These are phyloP conservation scores for Asterionellopsis glacialis DNA, from an alignment of 108 stramenopile species.

Conservation along the genomic window DNA sequence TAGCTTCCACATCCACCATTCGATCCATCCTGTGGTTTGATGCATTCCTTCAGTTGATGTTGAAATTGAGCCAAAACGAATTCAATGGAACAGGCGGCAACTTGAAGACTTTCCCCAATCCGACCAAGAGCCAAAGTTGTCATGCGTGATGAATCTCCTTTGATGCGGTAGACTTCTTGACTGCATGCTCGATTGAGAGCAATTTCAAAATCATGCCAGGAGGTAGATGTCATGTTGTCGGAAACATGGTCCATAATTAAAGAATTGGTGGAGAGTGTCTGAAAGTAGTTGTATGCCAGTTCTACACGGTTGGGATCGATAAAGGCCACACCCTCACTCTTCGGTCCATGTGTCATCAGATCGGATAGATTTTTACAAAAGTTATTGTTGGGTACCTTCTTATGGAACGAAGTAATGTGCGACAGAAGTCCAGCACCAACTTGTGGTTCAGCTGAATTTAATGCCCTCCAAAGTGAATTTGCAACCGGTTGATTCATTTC, in stretches of 20 bases:
- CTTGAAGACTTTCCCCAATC: background rate
- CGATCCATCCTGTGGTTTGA: background rate
- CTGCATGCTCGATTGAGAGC: too few species aligned
- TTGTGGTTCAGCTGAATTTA: constrained; percentile 1
- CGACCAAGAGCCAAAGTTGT: too few species aligned
- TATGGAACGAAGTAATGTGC: background rate
- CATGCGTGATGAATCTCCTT: too few species aligned
- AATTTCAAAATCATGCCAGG: too few species aligned
- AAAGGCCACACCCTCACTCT: background rate
- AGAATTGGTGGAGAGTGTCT: too few species aligned
- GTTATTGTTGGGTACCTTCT: background rate
- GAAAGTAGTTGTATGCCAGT: too few species aligned
- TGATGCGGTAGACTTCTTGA: too few species aligned
- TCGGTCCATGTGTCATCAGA: background rate
- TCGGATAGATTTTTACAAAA: background rate
- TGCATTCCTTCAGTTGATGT: background rate
- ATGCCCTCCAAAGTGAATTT: background rate
- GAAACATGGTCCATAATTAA: too few species aligned
- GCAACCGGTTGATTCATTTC: background rate
- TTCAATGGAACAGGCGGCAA: background rate
- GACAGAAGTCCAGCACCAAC: background rate
- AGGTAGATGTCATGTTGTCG: too few species aligned
- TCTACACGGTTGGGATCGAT: too few species aligned
- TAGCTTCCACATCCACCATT: background rate
- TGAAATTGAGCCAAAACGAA: background rate